A percentile compares a stretch with the other conserved stretches of the same genome.
These are phyloP conservation scores for Podospora anserina DNA, from an alignment of 495 filamentous ascomycete species.

Conservation along the genomic window DNA sequence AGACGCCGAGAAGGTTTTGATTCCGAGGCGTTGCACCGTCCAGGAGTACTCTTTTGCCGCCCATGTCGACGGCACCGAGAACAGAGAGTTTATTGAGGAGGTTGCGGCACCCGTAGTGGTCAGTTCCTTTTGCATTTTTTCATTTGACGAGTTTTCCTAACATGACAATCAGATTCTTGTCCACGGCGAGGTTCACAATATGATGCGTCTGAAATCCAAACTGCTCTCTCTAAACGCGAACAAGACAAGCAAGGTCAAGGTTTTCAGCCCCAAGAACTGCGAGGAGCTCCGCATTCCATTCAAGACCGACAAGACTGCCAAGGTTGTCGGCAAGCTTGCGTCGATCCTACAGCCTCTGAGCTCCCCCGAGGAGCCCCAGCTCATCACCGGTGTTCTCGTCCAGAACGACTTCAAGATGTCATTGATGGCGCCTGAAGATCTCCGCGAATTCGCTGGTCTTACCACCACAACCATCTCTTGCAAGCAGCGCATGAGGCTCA, in stretches of 20 bases:
- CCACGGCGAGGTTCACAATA: constrained; percentile 94
- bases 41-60: constrained; percentile 93
- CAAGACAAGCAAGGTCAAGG: constrained; percentile 76
- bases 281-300: constrained; percentile 95
- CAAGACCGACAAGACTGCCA: constrained; percentile 90
- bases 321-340: constrained; percentile 92
- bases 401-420: constrained; percentile 96
- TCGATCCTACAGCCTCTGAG: constrained; percentile 63
- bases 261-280: constrained; percentile 89
- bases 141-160: constrained; percentile 23
- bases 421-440: constrained; percentile 92
- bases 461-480: constrained; percentile 91
- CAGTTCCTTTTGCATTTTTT: constrained; percentile 37
- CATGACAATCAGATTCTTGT: constrained; percentile 68
- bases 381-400: constrained; percentile 87
- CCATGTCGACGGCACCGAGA: constrained; percentile 95
- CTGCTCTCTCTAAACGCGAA: constrained; percentile 83
- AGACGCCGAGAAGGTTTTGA: constrained; percentile 77
- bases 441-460: constrained; percentile 91
- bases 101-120: constrained; percentile 87
- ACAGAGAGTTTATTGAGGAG: constrained; percentile 91
- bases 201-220: constrained; percentile 94
- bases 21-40: constrained; percentile 85
- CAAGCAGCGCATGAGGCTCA: constrained; percentile 80
- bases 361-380: constrained; percentile 34